These are phyloP conservation scores for Botrytis elliptica DNA, from an alignment of 2,329 filamentous ascomycete genomes.

Conservation along the genomic window DNA sequence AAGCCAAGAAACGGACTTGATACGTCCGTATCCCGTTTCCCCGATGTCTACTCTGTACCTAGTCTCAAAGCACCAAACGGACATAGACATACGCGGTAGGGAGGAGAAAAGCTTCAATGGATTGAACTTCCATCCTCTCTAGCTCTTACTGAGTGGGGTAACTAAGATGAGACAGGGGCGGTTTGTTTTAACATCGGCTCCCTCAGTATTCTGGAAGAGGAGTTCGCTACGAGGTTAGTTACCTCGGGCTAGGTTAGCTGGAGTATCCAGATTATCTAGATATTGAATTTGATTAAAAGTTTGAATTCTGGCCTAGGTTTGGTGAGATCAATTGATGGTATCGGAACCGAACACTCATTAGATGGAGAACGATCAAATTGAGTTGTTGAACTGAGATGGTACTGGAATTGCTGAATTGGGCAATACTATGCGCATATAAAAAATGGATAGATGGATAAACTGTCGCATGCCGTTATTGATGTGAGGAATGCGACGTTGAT, in stretches of 20 bases:
- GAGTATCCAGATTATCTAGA: not conserved
- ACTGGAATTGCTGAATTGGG: not conserved
- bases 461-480: not conserved
- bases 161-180: conserved; percentile 3
- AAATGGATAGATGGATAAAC: not conserved
- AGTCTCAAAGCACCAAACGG: not conserved
- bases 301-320: not conserved
- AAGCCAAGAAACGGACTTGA: not conserved
- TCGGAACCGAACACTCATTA: not conserved
- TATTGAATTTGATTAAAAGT: not conserved
- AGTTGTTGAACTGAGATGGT: not conserved
- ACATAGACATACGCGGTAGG: not conserved
- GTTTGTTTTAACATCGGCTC: not conserved
- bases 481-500: not conserved
- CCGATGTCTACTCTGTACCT: not conserved
- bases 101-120: not conserved
- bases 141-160: not conserved
- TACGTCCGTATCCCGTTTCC: not conserved
- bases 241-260: not conserved
- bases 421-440: not conserved
- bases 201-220: not conserved
- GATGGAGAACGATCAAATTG: not conserved
- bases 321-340: not conserved
- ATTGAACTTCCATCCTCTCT: not conserved
- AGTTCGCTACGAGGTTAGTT: not conserved